phyloP scores from a whole-genome alignment of 2,329 filamentous ascomycete species.

The Zalaria sp. region DNA sequence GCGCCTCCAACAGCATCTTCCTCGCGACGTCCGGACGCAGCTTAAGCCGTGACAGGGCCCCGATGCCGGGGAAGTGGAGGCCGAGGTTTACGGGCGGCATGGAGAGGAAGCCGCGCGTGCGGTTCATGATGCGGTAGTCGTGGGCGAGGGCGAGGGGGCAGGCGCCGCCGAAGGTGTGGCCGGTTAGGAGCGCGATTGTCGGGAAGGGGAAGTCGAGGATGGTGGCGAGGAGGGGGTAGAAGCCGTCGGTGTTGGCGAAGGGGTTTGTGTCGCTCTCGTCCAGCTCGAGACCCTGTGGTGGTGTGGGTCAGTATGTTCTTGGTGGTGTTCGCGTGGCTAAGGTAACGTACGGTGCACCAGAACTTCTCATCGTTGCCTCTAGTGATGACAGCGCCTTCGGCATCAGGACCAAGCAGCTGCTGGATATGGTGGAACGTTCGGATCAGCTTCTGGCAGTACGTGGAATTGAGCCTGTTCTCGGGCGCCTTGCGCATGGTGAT shows the following conservation, averaged over 20 bases:
- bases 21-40: slow-evolving; percentile 35
- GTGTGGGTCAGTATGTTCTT: background rate
- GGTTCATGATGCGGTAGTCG: slow-evolving; percentile 36
- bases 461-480: slow-evolving; percentile 38
- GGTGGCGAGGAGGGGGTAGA: slow-evolving; percentile 21
- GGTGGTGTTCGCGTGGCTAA: background rate
- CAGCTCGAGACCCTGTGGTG: slow-evolving; percentile 17
- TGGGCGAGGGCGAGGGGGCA: slow-evolving; percentile 33
- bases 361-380: slow-evolving; percentile 36
- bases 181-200: slow-evolving; percentile 33
- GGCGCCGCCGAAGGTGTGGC: slow-evolving; percentile 35
- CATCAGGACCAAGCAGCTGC: slow-evolving; percentile 29
- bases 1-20: slow-evolving; percentile 42
- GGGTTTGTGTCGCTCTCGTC: slow-evolving; percentile 20
- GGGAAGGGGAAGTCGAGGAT: slow-evolving; percentile 25
- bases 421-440: slow-evolving; percentile 34
- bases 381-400: slow-evolving; percentile 39
- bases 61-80: slow-evolving; percentile 42
- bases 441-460: slow-evolving; percentile 39
- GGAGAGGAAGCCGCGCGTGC: slow-evolving; percentile 30
- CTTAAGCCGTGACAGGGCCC: slow-evolving; percentile 37
- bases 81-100: slow-evolving; percentile 43
- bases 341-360: slow-evolving; percentile 29
- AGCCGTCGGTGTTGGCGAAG: slow-evolving; percentile 20
- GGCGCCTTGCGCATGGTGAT: slow-evolving; percentile 40